Base-by-base conservation (phyloP, 495 filamentous ascomycete species). In the Immersiella caudata region DNA sequence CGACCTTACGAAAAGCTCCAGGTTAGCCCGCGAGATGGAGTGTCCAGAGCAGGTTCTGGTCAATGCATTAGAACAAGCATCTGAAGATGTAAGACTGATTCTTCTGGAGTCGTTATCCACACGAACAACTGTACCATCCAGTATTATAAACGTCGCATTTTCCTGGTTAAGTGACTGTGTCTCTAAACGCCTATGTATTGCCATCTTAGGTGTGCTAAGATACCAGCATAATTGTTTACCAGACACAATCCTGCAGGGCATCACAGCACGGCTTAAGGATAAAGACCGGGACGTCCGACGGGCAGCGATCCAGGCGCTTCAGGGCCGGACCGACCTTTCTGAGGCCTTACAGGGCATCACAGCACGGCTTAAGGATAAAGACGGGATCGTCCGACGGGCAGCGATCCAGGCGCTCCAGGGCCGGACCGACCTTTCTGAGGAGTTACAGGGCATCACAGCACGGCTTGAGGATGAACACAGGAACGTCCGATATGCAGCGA, bases 11-110 rank as follows among this genome's bases (percentile, higher is more conserved):
- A 25, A 27, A 14, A 20, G 21, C 4, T 46, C 65, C 24, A 26
- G 16, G 12, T 55, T 74, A 22, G 64, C 62, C 22, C 50, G 66
- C 62, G 71, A 77, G 60, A 68, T 71, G 64, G 73, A 75, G 40
- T 71, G 66, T 71, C 73, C 75, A 60, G 73, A 73, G 63, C 62
- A 67, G 21, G 60, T 66, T 50, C 58, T 75, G 65, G 36, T 46
- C 36, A 62, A 66, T 21, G 64, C 66, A 27, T 67, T 77, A 50
- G 22, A 67, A 16, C 14, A 70, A 65, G 67, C 18, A 46, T 69
- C 67, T 64, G 57, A 67, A 26, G 50, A 61, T 18, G 57, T 18
- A 52, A 67, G 59, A 50, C 16, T 0, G 33, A 69, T 40, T 60
- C 36, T 73, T 65, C 51, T 75, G 22, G 21, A 50, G 25, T 70